A percentile compares a stretch with the other conserved stretches of the same genome.
Conservation (phyloP, 2,329 filamentous ascomycete species). For the Ceratocystis alfenasii region DNA sequence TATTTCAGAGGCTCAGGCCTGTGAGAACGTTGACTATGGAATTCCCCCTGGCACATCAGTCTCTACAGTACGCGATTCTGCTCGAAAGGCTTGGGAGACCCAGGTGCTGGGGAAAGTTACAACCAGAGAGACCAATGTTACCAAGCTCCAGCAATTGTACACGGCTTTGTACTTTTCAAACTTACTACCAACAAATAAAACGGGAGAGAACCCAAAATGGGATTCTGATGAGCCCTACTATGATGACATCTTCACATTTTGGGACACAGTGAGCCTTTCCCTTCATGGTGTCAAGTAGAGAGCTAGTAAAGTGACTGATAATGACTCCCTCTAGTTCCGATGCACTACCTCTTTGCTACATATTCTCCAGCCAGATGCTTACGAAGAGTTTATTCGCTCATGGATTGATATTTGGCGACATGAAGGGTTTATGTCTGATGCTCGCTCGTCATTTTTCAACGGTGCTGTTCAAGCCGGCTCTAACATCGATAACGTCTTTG, state of each 20-base stretch:
- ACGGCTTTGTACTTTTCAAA: conserved; percentile 59
- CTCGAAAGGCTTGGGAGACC: conserved; percentile 46
- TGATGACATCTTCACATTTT: conserved; percentile 59
- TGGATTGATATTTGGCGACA: conserved; percentile 56
- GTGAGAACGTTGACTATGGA: conserved; percentile 44
- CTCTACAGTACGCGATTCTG: conserved; percentile 35
- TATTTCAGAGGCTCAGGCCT: conserved; percentile 50
- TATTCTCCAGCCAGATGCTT: conserved; percentile 48
- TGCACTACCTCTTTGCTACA: conserved; percentile 55
- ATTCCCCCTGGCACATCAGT: conserved; percentile 39
- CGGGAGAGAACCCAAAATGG: conserved; percentile 59
- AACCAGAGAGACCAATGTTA: conserved; percentile 43
- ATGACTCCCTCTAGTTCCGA: conserved; percentile 37
- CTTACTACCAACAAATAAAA: conserved; percentile 56
- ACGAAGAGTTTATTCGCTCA: conserved; percentile 54
- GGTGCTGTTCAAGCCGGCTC: conserved; percentile 58
- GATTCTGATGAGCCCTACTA: conserved; percentile 54
- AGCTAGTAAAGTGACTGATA: no score
- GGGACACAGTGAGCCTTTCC: conserved; percentile 37
- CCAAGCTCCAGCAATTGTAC: conserved; percentile 51
- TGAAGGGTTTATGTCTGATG: conserved; percentile 54
- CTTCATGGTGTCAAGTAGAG: no score
- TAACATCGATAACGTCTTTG: conserved; percentile 59
- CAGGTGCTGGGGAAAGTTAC: conserved; percentile 52
- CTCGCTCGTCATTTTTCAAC: conserved; percentile 55